Percentiles rank a stretch among this genome's conserved stretches.
These are phyloP conservation scores for Colletotrichum chrysophilum DNA, from an alignment of 2,329 filamentous ascomycete genomes.

Conservation along the genomic window DNA sequence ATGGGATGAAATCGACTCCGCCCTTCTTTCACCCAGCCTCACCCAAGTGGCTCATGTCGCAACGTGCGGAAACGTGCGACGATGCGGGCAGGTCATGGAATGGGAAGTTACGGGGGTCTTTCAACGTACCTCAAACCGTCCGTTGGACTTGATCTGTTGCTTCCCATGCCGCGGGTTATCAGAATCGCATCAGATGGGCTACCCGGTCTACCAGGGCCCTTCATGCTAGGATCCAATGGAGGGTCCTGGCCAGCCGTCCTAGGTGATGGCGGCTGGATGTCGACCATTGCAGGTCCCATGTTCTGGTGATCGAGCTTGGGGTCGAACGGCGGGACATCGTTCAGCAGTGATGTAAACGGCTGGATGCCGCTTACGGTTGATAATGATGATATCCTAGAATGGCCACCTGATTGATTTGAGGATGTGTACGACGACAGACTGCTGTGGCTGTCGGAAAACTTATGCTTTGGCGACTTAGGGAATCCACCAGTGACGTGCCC, in stretches of 20 bases:
- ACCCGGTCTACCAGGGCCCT: constrained; percentile 15
- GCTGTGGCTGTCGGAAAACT: constrained; percentile 56
- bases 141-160: constrained; percentile 22
- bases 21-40: not conserved
- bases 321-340: constrained; percentile 44
- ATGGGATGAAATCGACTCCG: not conserved
- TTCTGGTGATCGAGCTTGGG: constrained; percentile 32
- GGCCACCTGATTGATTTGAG: constrained; percentile 48
- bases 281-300: constrained; percentile 22
- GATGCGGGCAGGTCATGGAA: not conserved
- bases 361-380: constrained; percentile 53
- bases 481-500: constrained; percentile 20
- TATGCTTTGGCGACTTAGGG: constrained; percentile 37
- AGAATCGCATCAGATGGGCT: constrained; percentile 31
- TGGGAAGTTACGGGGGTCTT: not conserved
- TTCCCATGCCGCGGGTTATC: constrained; percentile 22
- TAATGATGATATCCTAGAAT: constrained; percentile 59
- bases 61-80: too few species aligned
- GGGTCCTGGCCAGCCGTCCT: constrained; percentile 19
- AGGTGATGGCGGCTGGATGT: constrained; percentile 26
- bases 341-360: constrained; percentile 34
- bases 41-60: not conserved
- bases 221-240: constrained; percentile 13
- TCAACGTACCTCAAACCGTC: constrained; percentile 21
- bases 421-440: constrained; percentile 56